A percentile compares a stretch with the other conserved stretches of the same genome.
phyloP scores from a whole-genome alignment of 2,329 filamentous ascomycete genomes.

The Huntiella bhutanensis region DNA sequence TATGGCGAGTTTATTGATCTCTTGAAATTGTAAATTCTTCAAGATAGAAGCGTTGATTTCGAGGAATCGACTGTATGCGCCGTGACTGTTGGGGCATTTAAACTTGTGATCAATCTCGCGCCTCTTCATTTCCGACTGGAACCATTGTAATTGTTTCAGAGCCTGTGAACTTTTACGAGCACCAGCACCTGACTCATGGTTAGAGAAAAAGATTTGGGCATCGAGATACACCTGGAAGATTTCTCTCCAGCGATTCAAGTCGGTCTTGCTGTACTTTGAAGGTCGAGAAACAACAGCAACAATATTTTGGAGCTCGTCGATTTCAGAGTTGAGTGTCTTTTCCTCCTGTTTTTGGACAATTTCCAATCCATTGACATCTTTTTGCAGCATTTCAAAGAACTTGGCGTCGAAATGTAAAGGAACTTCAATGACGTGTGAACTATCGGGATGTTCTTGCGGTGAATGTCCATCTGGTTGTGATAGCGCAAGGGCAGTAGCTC shows the following conservation, averaged over 20 bases:
- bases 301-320: slow-evolving; percentile 43
- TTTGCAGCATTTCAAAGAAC: slow-evolving; percentile 61
- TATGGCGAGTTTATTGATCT: slow-evolving; percentile 62
- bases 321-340: slow-evolving; percentile 40
- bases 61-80: slow-evolving; percentile 50
- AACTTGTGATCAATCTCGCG: slow-evolving; percentile 41
- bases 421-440: slow-evolving; percentile 37
- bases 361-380: slow-evolving; percentile 51
- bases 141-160: slow-evolving; percentile 48
- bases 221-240: slow-evolving; percentile 71
- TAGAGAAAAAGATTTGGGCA: slow-evolving; percentile 65
- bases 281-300: slow-evolving; percentile 48
- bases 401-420: slow-evolving; percentile 58
- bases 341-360: slow-evolving; percentile 48
- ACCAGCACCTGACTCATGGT: slow-evolving; percentile 51
- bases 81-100: slow-evolving; percentile 44
- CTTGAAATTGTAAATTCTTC: slow-evolving; percentile 65
- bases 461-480: background rate
- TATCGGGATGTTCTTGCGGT: background rate
- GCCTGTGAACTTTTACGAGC: slow-evolving; percentile 46
- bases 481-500: background rate
- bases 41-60: slow-evolving; percentile 56
- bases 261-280: slow-evolving; percentile 39
- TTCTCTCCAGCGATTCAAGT: slow-evolving; percentile 58
- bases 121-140: slow-evolving; percentile 46